Evolutionary conservation across 495 filamentous ascomycete genomes (phyloP), one percentile per base, ranked within the genome.

Genomic region (Alectoria sarmentosa): DNA sequence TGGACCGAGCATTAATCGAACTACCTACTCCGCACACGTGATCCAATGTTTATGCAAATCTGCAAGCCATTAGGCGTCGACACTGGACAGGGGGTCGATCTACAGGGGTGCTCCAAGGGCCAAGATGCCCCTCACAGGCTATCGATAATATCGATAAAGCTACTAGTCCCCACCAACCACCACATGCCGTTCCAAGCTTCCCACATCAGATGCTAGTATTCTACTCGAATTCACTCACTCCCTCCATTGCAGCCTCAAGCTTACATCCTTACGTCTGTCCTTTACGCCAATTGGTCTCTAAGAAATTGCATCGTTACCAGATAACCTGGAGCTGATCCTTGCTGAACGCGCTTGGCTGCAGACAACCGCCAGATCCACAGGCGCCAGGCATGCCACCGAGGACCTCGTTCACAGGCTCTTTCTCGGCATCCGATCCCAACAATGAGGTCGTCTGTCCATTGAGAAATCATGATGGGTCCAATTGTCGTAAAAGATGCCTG

Each of bases 361-460:
- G 57, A 64, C 62, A 34, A 64, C 34, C 63, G 56, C 41, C 44
- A 49, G 56, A 59, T 54, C 46, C 56, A 46, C 34, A 55, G 52
- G 17, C 36, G 23, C 55, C 56, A 65, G 66, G 55, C 77, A 88
- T 96, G 92, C 92, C 92, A 78, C 91, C 90, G 67, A 86, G 89
- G 84, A 87, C 87, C 67, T 89, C 90, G 62, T 81, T 95, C 73
- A 92, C 89, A 64, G 88, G 88, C 75, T 95, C 91, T 62, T 96
- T 96, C 74, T 93, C 92, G 68, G 88, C 96, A 71, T 88, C 90
- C 66, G 91, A 96, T 79, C 85, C 87, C 74, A 91, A 88, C 73
- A 95, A 95, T 76, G 94, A 97, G 76, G 93, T 98, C 69, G 91
- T 97, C 65, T 98, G 94, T 81, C 94, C 94, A 66, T 79, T 98